Evolutionary conservation across 805 yeast genomes (phyloP).

Genomic region (Pichia insulana): DNA sequence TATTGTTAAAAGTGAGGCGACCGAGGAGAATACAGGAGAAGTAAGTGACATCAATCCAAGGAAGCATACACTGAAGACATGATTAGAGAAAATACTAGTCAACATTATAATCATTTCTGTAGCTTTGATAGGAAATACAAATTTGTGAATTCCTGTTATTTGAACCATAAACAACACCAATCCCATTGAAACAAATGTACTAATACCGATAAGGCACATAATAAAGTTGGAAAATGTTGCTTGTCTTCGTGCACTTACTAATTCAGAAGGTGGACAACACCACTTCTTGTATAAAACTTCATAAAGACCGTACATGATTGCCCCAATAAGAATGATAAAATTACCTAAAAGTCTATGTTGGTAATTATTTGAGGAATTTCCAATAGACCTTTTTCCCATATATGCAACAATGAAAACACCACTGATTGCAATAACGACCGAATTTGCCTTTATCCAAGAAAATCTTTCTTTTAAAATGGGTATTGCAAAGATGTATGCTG

Average conservation of each 20-base stretch:
- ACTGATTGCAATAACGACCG: conserved; percentile 62
- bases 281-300: conserved; percentile 74
- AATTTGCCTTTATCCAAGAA: conserved; percentile 49
- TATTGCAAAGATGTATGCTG: conserved; percentile 78
- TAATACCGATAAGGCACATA: conserved; percentile 58
- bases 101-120: conserved; percentile 36
- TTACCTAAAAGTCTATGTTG: conserved; percentile 66
- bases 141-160: conserved; percentile 45
- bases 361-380: conserved; percentile 25
- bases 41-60: conserved; percentile 75
- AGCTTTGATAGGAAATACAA: conserved; percentile 40
- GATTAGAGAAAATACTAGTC: conserved; percentile 52
- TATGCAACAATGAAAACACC: conserved; percentile 81
- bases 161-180: conserved; percentile 41
- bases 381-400: conserved; percentile 31
- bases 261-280: conserved; percentile 63
- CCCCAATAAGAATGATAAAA: conserved; percentile 61
- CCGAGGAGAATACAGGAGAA: conserved; percentile 73
- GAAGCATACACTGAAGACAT: conserved; percentile 63
- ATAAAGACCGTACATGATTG: conserved; percentile 70
- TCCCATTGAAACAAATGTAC: conserved; percentile 44
- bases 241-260: conserved; percentile 56
- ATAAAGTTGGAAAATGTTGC: conserved; percentile 73
- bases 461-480: conserved; percentile 62
- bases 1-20: conserved; percentile 56